Conservation (phyloP, 176 grass and related monocot species). For the Hordeum marinum region DNA sequence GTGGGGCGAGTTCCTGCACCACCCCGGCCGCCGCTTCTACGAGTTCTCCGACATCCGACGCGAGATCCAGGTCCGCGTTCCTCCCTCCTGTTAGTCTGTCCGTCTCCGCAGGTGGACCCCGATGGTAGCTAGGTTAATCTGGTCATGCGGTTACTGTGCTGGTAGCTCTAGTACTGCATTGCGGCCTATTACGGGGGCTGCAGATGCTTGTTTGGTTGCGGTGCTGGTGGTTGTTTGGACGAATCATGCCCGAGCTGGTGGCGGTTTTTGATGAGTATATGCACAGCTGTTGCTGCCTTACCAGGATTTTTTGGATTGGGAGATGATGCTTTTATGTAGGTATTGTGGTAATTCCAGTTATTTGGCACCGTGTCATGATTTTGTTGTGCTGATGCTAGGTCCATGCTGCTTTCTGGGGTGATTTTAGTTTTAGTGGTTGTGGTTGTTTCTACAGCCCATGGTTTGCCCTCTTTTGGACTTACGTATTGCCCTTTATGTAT, state of each 20-base stretch:
- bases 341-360: background rate
- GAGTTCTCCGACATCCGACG: conserved; percentile 85
- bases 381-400: background rate
- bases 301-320: background rate
- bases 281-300: background rate
- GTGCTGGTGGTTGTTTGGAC: background rate
- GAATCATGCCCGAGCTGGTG: background rate
- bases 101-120: background rate
- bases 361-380: background rate
- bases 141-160: background rate
- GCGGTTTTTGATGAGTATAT: background rate
- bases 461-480: background rate
- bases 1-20: conserved; percentile 98
- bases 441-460: background rate
- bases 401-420: background rate
- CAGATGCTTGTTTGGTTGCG: background rate
- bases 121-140: background rate
- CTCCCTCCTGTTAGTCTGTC: background rate
- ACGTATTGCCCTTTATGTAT: background rate
- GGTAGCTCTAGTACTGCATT: background rate
- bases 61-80: conserved; percentile 73
- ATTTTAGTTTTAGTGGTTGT: background rate
- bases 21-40: conserved; percentile 62
- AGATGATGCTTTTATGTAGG: background rate
- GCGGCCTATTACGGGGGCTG: background rate